These are phyloP conservation scores for Stagonosporopsis chrysanthemi DNA, from an alignment of 2,329 filamentous ascomycete species.

Conservation along the genomic window DNA sequence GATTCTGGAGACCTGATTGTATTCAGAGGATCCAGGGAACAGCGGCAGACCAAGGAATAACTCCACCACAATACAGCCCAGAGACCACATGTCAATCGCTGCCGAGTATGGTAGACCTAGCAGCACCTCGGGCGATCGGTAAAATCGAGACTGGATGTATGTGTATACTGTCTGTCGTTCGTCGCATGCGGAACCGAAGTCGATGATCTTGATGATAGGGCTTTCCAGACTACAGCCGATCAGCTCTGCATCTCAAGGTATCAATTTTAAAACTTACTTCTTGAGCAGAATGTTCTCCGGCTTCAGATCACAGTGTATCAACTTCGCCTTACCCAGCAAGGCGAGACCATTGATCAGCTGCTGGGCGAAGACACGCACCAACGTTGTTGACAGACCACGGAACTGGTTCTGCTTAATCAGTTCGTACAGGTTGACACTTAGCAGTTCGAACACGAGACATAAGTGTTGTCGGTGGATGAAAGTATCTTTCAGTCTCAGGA, in stretches of 20 bases:
- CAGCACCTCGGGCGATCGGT: constrained; percentile 93
- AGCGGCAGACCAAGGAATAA: constrained; percentile 92
- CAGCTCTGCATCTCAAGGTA: constrained; percentile 10
- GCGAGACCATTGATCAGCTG: constrained; percentile 92
- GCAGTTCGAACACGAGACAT: constrained; percentile 92
- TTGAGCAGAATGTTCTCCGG: constrained; percentile 98
- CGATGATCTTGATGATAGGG: constrained; percentile 99
- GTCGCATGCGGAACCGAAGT: constrained; percentile 98
- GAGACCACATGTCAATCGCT: constrained; percentile 99
- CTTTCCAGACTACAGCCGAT: constrained; percentile 74
- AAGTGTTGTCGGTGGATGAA: constrained; percentile 98
- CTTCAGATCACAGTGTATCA: constrained; percentile 98
- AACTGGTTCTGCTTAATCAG: constrained; percentile 99
- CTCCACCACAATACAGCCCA: constrained; percentile 98
- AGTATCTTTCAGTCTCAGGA: constrained; percentile 92
- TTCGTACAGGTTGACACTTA: constrained; percentile 98
- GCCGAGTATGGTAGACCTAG: constrained; percentile 97
- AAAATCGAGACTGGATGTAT: constrained; percentile 98
- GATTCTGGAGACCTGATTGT: constrained; percentile 96
- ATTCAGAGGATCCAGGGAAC: constrained; percentile 97
- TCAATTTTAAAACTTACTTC: constrained; percentile 64
- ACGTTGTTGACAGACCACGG: constrained; percentile 92
- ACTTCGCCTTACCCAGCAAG: constrained; percentile 90
- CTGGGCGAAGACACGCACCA: constrained; percentile 96
- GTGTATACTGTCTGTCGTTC: constrained; percentile 99